phyloP scores from a whole-genome alignment of 2,329 filamentous ascomycete genomes.

The Aspergillus calidoustus region DNA sequence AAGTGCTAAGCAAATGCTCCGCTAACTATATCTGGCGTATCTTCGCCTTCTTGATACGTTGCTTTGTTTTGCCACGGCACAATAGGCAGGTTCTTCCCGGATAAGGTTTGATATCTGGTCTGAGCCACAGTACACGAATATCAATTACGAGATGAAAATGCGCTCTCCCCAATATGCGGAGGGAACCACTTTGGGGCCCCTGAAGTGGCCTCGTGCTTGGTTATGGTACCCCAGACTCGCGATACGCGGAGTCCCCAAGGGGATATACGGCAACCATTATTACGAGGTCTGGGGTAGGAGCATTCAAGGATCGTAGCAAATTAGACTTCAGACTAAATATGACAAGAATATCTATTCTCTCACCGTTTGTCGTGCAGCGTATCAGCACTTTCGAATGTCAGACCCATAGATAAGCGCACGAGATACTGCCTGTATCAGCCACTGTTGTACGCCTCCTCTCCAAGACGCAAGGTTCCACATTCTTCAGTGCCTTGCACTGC shows the following conservation, averaged over 20 bases:
- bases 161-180: background rate
- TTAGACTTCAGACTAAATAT: background rate
- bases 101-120: background rate
- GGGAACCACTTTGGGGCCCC: background rate
- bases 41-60: background rate
- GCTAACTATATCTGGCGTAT: background rate
- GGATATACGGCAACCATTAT: background rate
- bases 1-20: background rate
- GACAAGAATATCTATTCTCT: background rate
- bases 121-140: background rate
- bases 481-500: background rate
- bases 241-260: background rate
- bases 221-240: constrained; percentile 1
- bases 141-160: background rate
- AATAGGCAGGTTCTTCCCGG: constrained; percentile 6
- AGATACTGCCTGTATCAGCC: background rate
- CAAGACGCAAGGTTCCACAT: background rate
- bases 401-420: constrained; percentile 6
- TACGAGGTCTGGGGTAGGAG: background rate
- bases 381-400: background rate
- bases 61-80: background rate
- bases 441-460: background rate
- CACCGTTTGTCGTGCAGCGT: background rate
- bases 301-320: background rate
- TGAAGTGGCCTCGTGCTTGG: background rate